These are phyloP conservation scores for Glycyrrhiza uralensis DNA, from an alignment of 306 rosid genomes.

Conservation along the genomic window DNA sequence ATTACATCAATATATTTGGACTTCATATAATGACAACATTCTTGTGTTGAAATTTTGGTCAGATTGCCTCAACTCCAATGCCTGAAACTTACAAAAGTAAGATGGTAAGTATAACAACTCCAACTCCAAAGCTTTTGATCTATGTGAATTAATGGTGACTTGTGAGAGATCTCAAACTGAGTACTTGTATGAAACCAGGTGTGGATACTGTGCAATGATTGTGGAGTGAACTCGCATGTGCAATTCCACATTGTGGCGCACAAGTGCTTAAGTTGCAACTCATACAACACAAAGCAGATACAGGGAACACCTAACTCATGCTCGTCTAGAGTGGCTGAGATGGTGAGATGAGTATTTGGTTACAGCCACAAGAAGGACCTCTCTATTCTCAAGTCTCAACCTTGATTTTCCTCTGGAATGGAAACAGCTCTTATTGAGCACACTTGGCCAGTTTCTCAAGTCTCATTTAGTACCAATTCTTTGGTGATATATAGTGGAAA, in stretches of 20 bases:
- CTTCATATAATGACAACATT: conserved; percentile 26
- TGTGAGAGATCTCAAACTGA: not conserved
- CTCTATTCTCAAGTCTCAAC: not conserved
- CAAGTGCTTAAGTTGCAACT: conserved; percentile 61
- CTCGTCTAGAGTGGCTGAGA: conserved; percentile 35
- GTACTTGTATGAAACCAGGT: conserved; percentile 37
- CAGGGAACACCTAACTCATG: conserved; percentile 44
- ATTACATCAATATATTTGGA: not conserved
- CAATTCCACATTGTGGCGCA: conserved; percentile 59
- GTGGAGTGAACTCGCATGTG: conserved; percentile 55
- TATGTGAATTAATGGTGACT: not conserved
- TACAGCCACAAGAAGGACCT: not conserved
- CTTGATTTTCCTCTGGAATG: not conserved
- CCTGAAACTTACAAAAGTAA: conserved; percentile 48
- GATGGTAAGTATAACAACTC: conserved; percentile 41
- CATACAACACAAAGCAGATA: conserved; percentile 66
- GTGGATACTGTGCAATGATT: conserved; percentile 82
- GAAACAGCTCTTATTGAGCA: not conserved
- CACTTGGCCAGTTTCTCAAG: not conserved
- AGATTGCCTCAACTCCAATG: conserved; percentile 74
- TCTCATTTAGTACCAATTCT: not conserved
- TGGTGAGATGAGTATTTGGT: conserved; percentile 27
- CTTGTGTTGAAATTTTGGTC: conserved; percentile 1
- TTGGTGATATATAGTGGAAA: conserved; percentile 1
- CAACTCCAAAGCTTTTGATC: not conserved